Evolutionary conservation across 1,139 yeast genomes (phyloP), one percentile per base, ranked within the genome.

Genomic region (Nakaseomyces nivariensis): DNA sequence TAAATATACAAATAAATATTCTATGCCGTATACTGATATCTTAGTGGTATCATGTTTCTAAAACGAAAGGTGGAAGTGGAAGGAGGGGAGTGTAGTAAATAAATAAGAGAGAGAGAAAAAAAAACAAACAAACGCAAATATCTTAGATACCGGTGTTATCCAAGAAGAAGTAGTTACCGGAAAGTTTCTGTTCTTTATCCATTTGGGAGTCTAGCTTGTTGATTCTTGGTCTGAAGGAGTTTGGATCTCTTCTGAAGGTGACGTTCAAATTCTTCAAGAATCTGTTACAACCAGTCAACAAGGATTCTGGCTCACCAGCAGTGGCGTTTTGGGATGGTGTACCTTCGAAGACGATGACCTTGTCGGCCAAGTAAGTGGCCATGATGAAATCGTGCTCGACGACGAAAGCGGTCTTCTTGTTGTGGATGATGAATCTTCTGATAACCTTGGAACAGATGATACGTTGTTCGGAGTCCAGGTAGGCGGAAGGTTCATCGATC

Each of bases 371-470:
- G 70, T 92, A 92, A 29, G 98, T 92, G 57, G 98, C 97, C 98
- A 92, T 92, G 74, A 92, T 92, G 79, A 92, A 92, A 81, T 92
- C 99, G 82, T 92, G 99, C 83, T 92, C 99, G 54, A 92, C 99
- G 63, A 92, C 77, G 68, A 92, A 92, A 8, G 98, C 98, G 46
- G 98, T 89, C 78, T 90, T 92, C 76, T 92, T 90, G 60, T 97
- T 81, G 69, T 92, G 98, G 68, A 92, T 76, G 65, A 94, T 87
- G 67, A 88, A 92, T 72, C 96, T 85, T 79, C 97, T 86, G 66
- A 92, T 94, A 59, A 92, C 98, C 76, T 92, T 92, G 52, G 98
- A 86, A 76, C 98, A 94, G 61, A 92, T 85, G 67, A 92, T 88
- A 88, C 99, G 97, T 73, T 92, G 99, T 74, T 92, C 99, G 52